Conservation (phyloP, 495 filamentous ascomycete species). For the Jackrogersella multiformis region DNA sequence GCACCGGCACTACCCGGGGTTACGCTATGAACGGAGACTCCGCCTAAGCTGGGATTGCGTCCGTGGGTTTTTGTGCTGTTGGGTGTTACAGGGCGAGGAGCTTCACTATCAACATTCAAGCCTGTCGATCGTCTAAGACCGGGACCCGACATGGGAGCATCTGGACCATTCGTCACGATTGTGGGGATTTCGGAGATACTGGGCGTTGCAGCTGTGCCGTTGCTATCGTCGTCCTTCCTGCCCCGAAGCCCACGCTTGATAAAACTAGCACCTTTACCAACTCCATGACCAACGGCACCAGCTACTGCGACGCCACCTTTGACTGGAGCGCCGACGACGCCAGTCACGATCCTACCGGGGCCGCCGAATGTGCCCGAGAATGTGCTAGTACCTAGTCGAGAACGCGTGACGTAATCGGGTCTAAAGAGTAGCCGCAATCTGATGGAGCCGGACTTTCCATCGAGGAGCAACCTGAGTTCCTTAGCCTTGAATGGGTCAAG, state of each 20-base stretch:
- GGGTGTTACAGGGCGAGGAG: constrained; percentile 49
- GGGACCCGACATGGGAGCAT: constrained; percentile 46
- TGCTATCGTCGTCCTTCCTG: constrained; percentile 66
- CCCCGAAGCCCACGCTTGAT: constrained; percentile 80
- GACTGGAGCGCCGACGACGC: constrained; percentile 82
- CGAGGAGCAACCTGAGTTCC: constrained; percentile 76
- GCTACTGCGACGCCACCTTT: constrained; percentile 85
- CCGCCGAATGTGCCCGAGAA: constrained; percentile 91
- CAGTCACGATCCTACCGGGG: constrained; percentile 88
- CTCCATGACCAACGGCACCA: constrained; percentile 74
- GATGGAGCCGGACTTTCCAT: constrained; percentile 89
- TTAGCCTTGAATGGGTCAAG: constrained; percentile 85
- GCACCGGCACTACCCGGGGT: constrained; percentile 64
- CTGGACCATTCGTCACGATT: constrained; percentile 53
- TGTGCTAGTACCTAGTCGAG: constrained; percentile 89
- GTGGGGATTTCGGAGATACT: constrained; percentile 55
- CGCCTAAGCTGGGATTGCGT: constrained; percentile 75
- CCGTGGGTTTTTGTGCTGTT: constrained; percentile 58
- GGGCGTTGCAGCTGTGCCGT: constrained; percentile 41
- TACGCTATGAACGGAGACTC: constrained; percentile 65
- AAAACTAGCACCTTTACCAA: constrained; percentile 89
- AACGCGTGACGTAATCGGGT: constrained; percentile 87
- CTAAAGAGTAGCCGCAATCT: constrained; percentile 91
- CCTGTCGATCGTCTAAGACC: constrained; percentile 49
- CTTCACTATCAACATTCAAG: constrained; percentile 41